Evolutionary conservation across 1,284 basidiomycete genomes (phyloP), one percentile per base, ranked within the genome.

Genomic region (Phlebopus sp.): DNA sequence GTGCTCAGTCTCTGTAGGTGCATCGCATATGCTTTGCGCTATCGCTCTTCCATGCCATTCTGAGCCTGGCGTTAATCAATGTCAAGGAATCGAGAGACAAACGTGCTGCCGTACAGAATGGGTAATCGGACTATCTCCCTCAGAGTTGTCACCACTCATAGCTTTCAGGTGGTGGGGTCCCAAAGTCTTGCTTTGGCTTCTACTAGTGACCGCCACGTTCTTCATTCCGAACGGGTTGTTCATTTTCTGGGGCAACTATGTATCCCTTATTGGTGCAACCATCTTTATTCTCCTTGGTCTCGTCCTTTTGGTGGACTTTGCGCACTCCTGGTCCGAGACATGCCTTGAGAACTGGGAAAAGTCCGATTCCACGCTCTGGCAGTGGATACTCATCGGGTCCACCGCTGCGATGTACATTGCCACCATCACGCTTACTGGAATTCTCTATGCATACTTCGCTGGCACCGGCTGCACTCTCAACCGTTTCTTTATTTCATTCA

Each of bases 21-120:
- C 97, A 99, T 62, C 86, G 97, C 39, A 92, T 99, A 62, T 97
- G 93, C 66, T 98, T 99, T 64, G 95, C 95, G 1, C 77, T 99
- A 11, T 80, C 90, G 2, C 72, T 99, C 11, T 90, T 98, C 69
- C 96, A 99, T 68, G 71, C 86, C 44, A 75, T 98, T 41, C 75
- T 98, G 42, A 86, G 91, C 48, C 60, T 82, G 0, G 74, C 84
- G 18, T 81, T 99, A 25, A 78, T 97, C 52, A 92, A 92, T 21
- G 90, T 99, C 6, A 81, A 83, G 57, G 88, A 95, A 62, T 97
- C 97, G 5, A 82, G 86, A 51, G 85, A 93, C 52, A 94, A 92
- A 67, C 82, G 96, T 17, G 92, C 96, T 1, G 86, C 92, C 10
- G 84, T 99, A 50, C 96, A 99, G 75, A 99, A 99, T 66, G 96